Evolutionary conservation across 1,139 yeast genomes (phyloP), one percentile per base, ranked within the genome.

Genomic region (Suhomyces guaymorum): DNA sequence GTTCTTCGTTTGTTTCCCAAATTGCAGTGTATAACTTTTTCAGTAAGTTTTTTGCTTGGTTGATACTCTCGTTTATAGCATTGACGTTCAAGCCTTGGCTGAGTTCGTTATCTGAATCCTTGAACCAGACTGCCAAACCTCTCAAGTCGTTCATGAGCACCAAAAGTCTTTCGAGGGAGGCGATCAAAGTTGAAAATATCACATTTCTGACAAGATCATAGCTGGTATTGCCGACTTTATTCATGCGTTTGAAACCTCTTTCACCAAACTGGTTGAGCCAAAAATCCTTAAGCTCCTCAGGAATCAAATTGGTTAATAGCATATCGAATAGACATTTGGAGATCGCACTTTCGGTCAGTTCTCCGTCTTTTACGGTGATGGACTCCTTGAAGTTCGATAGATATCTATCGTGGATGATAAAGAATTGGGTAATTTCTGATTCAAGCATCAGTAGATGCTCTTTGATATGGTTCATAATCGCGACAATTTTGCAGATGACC

Each of bases 221-320:
- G 4, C 70, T 61, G 0, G 66, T 50, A 28, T 66, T 63, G 0
- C 84, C 82, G 15, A 72, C 42, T 37, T 72, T 74, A 8, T 61
- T 59, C 75, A 90, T 75, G 46, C 76, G 68, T 44, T 77, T 80
- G 27, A 78, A 57, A 9, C 88, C 89, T 41, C 86, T 63, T 42
- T 85, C 92, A 1, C 87, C 89, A 25, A 85, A 63, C 38, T 70
- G 75, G 43, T 70, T 69, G 14, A 66, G 43, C 73, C 73, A 70
- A 43, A 44, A 70, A 46, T 70, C 75, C 33, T 59, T 62, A 11
- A 61, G 46, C 2, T 38, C 23, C 20, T 59, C 64, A 2, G 78
- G 72, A 41, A 82, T 67, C 30, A 77, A 59, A 2, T 84, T 82
- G 0, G 89, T 80, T 4, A 82, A 49, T 2, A 82, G 55, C 9